Evolutionary conservation across 208 protist species (phyloP), one percentile per base, ranked within the genome.

Genomic region (Crithidia acanthocephali): DNA sequence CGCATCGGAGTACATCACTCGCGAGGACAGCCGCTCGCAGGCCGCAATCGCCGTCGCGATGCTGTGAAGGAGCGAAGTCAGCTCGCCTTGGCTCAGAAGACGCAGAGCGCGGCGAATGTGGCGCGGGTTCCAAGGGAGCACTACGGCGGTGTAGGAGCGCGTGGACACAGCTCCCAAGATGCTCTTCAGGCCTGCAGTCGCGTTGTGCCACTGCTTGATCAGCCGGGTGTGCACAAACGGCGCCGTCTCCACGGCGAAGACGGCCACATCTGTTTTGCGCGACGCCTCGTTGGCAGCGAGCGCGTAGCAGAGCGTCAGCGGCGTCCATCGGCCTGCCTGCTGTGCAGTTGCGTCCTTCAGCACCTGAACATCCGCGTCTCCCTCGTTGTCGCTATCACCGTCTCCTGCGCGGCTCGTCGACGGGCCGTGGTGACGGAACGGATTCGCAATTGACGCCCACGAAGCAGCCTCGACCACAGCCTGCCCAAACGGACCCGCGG

Each of bases 191-290:
- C 86, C 88, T 16, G 59, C 63, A 6, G 85, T 76, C 20, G 80
- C 88, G 58, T 95, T 95, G 68, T 93, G 91, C 81, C 84, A 95
- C 70, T 95, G 91, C 61, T 91, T 88, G 47, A 80, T 81, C 22
- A 95, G 75, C n/a, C 88, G 87, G 16, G 73, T 87, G 64, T 95
- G 91, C 52, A 91, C 32, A 57, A 76, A 83, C 1, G 86, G 74
- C 1, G 85, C 80, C 23, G 84, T 86, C 61, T 88, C 81, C 47
- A 95, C 81, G 22, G 76, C 79, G 22, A 95, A 87, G 10, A 95
- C 63, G 18, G 74, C 77, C 44, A 84, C 67, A 15, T 72, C 33
- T 15, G 44, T 47, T 42, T 37, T 32, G 23, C 25, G 44, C 28
- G 35, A 72, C 5, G 63, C 25, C 13, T 47, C 35, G 20, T 2